Base-by-base conservation (phyloP, 768 basidiomycete genomes). In the Cystobasidium ongulense region DNA sequence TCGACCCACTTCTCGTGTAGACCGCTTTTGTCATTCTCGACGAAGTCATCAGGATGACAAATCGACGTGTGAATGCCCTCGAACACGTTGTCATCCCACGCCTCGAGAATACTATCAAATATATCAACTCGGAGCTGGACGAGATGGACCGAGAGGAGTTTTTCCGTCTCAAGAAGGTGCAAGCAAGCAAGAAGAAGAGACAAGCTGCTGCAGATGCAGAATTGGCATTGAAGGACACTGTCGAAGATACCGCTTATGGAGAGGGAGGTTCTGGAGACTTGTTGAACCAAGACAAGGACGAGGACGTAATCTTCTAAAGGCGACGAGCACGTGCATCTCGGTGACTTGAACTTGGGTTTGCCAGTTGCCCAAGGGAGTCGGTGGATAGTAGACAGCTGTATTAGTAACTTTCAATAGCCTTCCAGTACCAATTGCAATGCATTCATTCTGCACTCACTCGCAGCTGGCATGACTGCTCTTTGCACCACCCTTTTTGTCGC, bases 11-110 rank as follows among this genome's bases (percentile, higher is more conserved):
- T 52, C 25, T 25, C 62, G 3, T 33, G 8, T 90, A 98, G 83
- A 98, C 96, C 0, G 96, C 96, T 3, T 99, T 99, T 83, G 95
- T 89, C 72, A 97, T 98, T 77, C 87, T 99, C 41, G 96, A 99
- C 82, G 96, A 98, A 82, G 96, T 98, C 74, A 99, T 99, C 79
- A 90, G 92, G 59, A 92, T 94, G n/a, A 98, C 96, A 41, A 99
- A 98, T 81, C 90, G 96, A 64, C 88, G 96, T 76, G 96, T 99
- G 46, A 99, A 99, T 79, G 96, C 96, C 1, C 95, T 99, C 76
- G 96, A 99, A 78, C 92, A 99, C 80, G 88, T 99, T 76, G 85
- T 99, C 78, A 97, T 99, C 73, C 96, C 96, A 21, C 86, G 89
- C 53, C 83, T 99, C 63, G 95, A 98, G 57, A 97, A 97, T 81